Evolutionary conservation across 1,284 basidiomycete genomes (phyloP).

Genomic region (Afroboletus lepidellus): DNA sequence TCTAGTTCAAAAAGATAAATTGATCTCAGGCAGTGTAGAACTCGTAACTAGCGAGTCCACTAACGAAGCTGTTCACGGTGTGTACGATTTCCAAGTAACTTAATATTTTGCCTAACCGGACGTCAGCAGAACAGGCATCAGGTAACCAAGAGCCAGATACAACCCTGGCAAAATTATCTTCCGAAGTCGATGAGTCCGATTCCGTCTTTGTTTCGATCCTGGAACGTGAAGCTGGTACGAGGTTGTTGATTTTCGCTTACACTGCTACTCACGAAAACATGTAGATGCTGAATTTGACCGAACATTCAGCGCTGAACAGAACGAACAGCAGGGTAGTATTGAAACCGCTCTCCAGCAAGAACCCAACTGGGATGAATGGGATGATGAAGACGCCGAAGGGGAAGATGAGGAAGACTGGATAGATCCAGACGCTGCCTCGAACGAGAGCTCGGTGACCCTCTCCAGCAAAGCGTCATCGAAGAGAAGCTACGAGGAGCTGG

Average conservation of each 20-base stretch:
- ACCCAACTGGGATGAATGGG: slow-evolving; percentile 36
- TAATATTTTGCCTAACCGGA: slow-evolving; percentile 4
- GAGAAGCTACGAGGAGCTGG: slow-evolving; percentile 49
- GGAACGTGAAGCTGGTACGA: slow-evolving; percentile 28
- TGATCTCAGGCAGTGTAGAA: background rate
- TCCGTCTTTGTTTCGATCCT: slow-evolving; percentile 26
- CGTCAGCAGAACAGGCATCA: slow-evolving; percentile 3
- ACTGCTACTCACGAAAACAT: slow-evolving; percentile 8
- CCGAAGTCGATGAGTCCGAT: slow-evolving; percentile 27
- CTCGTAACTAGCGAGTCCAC: background rate
- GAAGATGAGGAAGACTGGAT: slow-evolving; percentile 39
- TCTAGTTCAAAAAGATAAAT: slow-evolving; percentile 10
- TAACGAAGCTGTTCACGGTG: slow-evolving; percentile 9
- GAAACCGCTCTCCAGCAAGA: slow-evolving; percentile 19
- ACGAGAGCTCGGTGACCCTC: slow-evolving; percentile 43
- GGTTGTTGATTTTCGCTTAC: background rate
- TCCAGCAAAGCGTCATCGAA: slow-evolving; percentile 47
- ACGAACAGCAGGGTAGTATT: slow-evolving; percentile 17
- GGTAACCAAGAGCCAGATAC: slow-evolving; percentile 15
- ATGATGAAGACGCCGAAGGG: slow-evolving; percentile 44
- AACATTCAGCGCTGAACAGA: slow-evolving; percentile 18
- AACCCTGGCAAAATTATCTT: slow-evolving; percentile 4
- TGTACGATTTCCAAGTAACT: background rate
- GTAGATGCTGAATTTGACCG: slow-evolving; percentile 30
- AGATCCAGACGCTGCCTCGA: slow-evolving; percentile 36